A percentile compares a stretch with the other conserved stretches of the same genome.
These are phyloP conservation scores for Backusella westeae DNA, from an alignment of 192 early-diverging fungal genomes.

Conservation along the genomic window DNA sequence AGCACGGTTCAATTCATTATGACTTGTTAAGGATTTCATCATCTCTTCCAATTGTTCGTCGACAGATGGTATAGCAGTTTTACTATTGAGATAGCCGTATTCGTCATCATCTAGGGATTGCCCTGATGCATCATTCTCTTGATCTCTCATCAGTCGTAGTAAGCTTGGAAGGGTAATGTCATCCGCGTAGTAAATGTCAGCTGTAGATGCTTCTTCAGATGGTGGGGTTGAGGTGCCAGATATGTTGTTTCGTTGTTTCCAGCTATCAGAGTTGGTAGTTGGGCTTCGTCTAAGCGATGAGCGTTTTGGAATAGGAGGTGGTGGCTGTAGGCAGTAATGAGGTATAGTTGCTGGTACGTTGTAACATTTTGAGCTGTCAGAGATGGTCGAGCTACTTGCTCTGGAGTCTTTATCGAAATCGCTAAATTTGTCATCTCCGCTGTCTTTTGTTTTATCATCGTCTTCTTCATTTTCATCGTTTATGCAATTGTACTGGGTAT, in stretches of 20 bases:
- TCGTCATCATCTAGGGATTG: background rate
- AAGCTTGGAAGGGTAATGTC: constrained; percentile 10
- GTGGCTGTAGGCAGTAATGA: background rate
- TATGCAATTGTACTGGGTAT: constrained; percentile 14
- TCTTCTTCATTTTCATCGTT: constrained; percentile 19
- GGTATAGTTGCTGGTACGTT: background rate
- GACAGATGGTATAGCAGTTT: background rate
- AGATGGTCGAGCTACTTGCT: background rate
- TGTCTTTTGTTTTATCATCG: background rate
- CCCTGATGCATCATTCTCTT: background rate
- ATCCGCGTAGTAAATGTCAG: constrained; percentile 5
- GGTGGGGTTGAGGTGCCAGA: background rate
- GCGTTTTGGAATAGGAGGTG: constrained; percentile 27
- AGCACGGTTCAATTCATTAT: background rate
- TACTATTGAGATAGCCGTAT: background rate
- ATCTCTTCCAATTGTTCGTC: constrained; percentile 17
- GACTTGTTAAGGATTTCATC: constrained; percentile 9
- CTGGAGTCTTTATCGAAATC: background rate
- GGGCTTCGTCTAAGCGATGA: constrained; percentile 15
- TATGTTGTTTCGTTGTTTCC: background rate
- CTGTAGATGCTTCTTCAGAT: background rate
- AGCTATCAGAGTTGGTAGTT: background rate
- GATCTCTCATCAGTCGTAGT: constrained; percentile 6
- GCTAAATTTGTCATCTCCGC: background rate
- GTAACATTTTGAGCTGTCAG: background rate